Percentiles rank a stretch among this genome's conserved stretches.
phyloP scores from a whole-genome alignment of 306 rosid species.

The barrel medic (Medicago truncatula) region DNA sequence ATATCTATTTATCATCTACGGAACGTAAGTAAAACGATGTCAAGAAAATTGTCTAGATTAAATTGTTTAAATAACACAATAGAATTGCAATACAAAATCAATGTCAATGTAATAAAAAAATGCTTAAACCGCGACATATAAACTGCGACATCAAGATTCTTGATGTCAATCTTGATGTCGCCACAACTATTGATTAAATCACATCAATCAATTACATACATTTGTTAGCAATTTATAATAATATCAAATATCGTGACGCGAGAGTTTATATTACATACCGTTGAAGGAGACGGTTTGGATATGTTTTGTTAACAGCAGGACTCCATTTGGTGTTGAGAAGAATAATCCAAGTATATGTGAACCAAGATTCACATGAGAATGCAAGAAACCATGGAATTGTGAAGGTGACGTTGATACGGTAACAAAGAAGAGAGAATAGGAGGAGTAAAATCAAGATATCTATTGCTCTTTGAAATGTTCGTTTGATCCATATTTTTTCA shows the following conservation, averaged over 20 bases:
- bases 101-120: not conserved
- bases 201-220: not conserved
- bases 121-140: no score
- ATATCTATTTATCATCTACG: not conserved
- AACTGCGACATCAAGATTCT: not conserved
- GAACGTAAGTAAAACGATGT: no score
- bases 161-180: not conserved
- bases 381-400: slow-evolving; percentile 60
- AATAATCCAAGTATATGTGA: slow-evolving; percentile 56
- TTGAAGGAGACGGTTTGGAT: slow-evolving; percentile 55
- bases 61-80: not conserved
- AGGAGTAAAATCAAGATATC: slow-evolving; percentile 51
- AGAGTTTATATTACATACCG: slow-evolving; percentile 1
- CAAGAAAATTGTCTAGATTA: no score
- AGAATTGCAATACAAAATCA: not conserved
- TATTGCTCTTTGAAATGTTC: slow-evolving; percentile 30
- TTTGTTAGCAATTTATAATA: not conserved
- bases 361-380: slow-evolving; percentile 66
- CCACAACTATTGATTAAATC: not conserved
- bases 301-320: slow-evolving; percentile 52
- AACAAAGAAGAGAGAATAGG: slow-evolving; percentile 45
- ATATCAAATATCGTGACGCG: not conserved
- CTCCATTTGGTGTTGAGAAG: slow-evolving; percentile 54
- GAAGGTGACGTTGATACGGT: slow-evolving; percentile 49
- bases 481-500: slow-evolving; percentile 39